Base-by-base conservation (phyloP, 2,329 filamentous ascomycete genomes). In the Annulohypoxylon truncatum region DNA sequence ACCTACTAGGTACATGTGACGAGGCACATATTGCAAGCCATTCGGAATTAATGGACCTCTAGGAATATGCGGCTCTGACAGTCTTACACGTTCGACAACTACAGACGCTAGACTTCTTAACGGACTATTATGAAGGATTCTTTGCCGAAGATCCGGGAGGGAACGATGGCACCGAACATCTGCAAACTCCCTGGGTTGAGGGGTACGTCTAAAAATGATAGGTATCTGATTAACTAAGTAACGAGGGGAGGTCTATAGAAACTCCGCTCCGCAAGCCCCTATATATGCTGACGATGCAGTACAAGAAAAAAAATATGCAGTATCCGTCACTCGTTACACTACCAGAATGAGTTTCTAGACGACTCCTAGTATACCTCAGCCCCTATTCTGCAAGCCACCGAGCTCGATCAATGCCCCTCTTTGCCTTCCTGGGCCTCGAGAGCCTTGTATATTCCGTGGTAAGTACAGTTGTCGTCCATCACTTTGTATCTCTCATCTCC, bases 361-460 rank as follows among this genome's bases (percentile, higher is more conserved):
- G 22, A 50, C 6, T 1, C 8, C 22, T 8, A n/a, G 31, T 15
- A 24, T 6, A 31, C 26, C 26, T 9, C 12, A 29, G 18, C 2
- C 24, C n/a, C 13, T 18, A 55, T 54, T 20, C 20, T 13, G 40
- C 22, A 9, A 22, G 22, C n/a, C 1, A 15, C 24, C 3, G 18
- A 22, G 10, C 24, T 48, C 10, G 22, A 28, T 12, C 22, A n/a
- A 26, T 28, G 5, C 22, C 9, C 12, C 8, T 13, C 13, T 40
- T 10, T 6, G 8, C 18, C 42, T 44, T 12, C 46, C 28, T 58
- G 44, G 8, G 24, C 42, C 48, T 69, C 57, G 12, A 67, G 31
- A 5, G 44, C 64, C 56, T 67, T 61, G 20, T 46, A 55, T 28
- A 83, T 65, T 10, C 68, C 66, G 6, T 65, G 33, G 22, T 68